phyloP scores from a whole-genome alignment of 495 filamentous ascomycete species.

The Podospora bellae-mahoneyi region DNA sequence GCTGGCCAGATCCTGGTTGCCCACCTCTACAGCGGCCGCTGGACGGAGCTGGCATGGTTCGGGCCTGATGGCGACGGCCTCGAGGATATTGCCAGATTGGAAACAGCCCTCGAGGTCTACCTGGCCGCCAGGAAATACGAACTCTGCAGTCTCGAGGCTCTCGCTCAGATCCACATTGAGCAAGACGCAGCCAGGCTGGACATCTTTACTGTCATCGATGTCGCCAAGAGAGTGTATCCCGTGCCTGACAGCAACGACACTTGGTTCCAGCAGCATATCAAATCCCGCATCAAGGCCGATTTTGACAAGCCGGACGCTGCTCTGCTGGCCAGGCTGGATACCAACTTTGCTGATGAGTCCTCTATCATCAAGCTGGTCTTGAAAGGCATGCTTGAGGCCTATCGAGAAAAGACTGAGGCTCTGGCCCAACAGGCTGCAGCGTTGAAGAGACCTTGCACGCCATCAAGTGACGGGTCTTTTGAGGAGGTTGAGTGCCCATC shows the following conservation, averaged over 20 bases:
- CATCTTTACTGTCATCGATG: constrained; percentile 23
- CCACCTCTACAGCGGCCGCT: constrained; percentile 20
- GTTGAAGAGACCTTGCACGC: background rate
- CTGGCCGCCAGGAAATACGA: constrained; percentile 12
- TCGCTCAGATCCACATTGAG: constrained; percentile 20
- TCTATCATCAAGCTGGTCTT: constrained; percentile 17
- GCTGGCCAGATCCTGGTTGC: constrained; percentile 33
- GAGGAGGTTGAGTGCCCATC: background rate
- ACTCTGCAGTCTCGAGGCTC: constrained; percentile 19
- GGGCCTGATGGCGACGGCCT: background rate
- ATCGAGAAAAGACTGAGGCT: constrained; percentile 4
- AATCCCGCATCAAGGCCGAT: constrained; percentile 17
- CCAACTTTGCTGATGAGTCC: background rate
- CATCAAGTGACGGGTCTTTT: background rate
- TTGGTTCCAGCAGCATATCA: constrained; percentile 26
- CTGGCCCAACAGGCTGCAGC: background rate
- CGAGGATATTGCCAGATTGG: constrained; percentile 9
- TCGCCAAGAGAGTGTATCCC: constrained; percentile 18
- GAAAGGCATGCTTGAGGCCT: constrained; percentile 14
- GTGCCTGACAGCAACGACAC: constrained; percentile 15
- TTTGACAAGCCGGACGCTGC: constrained; percentile 10
- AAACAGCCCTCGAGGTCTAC: constrained; percentile 20
- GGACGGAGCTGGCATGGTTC: background rate
- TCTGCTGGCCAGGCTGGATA: too few relatives aligned
- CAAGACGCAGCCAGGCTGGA: constrained; percentile 14